Evolutionary conservation across 2,329 filamentous ascomycete genomes (phyloP).

Genomic region (Aspergillus niger): DNA sequence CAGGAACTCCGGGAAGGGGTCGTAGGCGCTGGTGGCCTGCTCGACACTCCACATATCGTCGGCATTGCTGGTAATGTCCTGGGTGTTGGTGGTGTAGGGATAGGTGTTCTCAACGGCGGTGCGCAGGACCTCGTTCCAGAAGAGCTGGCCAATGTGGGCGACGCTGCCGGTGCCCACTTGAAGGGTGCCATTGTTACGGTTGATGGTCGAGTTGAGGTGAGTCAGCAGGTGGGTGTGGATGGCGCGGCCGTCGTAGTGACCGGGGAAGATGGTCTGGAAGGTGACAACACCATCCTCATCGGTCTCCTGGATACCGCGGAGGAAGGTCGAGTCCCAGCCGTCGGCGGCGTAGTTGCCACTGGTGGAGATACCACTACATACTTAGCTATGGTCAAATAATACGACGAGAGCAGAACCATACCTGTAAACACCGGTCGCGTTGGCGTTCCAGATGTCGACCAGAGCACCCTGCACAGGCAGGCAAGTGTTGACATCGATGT

Average conservation of each 20-base stretch:
- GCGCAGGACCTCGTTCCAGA: conserved; percentile 52
- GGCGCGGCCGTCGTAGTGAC: conserved; percentile 51
- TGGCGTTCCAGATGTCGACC: conserved; percentile 52
- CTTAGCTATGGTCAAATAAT: conserved; percentile 2
- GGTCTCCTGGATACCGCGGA: conserved; percentile 52
- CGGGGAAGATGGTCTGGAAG: conserved; percentile 52
- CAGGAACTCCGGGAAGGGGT: conserved; percentile 58
- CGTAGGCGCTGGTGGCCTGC: conserved; percentile 48
- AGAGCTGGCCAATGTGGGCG: conserved; percentile 54
- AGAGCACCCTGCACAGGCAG: conserved; percentile 40
- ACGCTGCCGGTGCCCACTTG: conserved; percentile 44
- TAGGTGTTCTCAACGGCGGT: conserved; percentile 45
- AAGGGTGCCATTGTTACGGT: conserved; percentile 49
- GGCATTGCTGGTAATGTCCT: conserved; percentile 43
- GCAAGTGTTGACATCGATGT: conserved; percentile 52
- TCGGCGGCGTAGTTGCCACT: conserved; percentile 32
- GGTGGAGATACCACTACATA: conserved; percentile 29
- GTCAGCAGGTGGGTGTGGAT: conserved; percentile 55
- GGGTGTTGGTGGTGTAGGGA: conserved; percentile 39
- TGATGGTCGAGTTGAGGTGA: conserved; percentile 41
- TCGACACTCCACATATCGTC: conserved; percentile 46
- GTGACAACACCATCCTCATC: conserved; percentile 51
- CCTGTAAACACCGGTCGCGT: conserved; percentile 51
- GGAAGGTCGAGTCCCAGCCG: conserved; percentile 46
- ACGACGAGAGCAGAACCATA: conserved; percentile 19